Conservation (phyloP, 441 rosid genomes). For the Viola pubescens region DNA sequence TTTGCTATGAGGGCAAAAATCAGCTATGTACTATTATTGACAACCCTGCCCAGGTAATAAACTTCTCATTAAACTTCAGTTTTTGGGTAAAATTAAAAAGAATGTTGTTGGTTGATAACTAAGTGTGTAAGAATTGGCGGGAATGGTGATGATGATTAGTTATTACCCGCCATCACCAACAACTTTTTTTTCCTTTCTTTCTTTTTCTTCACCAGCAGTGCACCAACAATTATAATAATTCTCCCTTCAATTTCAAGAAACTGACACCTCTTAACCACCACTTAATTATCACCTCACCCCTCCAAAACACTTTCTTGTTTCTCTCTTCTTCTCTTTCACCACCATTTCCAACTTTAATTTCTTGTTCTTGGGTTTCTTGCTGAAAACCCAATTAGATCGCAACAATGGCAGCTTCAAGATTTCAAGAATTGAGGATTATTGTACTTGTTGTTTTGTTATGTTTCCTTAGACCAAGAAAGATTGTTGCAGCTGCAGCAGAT, state of each 20-base stretch:
- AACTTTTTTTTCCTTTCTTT: conserved; percentile 29
- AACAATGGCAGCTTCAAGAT: conserved; percentile 34
- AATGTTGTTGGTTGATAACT: conserved; percentile 4
- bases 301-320: conserved; percentile 8
- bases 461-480: conserved; percentile 24
- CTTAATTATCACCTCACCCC: conserved; percentile 3
- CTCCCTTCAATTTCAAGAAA: conserved; percentile 44
- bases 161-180: conserved; percentile 30
- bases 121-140: conserved; percentile 22
- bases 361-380: conserved; percentile 16
- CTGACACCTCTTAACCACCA: conserved; percentile 34
- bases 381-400: conserved; percentile 10
- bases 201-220: no score
- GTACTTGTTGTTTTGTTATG: conserved; percentile 21
- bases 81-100: no score
- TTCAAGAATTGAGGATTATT: conserved; percentile 10
- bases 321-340: not conserved
- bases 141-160: conserved; percentile 33
- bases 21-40: no score
- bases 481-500: conserved; percentile 14
- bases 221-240: conserved; percentile 31
- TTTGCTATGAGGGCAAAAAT: no score
- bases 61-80: no score
- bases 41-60: no score
- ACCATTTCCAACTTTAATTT: conserved; percentile 11